Evolutionary conservation across 225 moss, liverwort and hornwort genomes (phyloP).

Genomic region (Asterella californica): DNA sequence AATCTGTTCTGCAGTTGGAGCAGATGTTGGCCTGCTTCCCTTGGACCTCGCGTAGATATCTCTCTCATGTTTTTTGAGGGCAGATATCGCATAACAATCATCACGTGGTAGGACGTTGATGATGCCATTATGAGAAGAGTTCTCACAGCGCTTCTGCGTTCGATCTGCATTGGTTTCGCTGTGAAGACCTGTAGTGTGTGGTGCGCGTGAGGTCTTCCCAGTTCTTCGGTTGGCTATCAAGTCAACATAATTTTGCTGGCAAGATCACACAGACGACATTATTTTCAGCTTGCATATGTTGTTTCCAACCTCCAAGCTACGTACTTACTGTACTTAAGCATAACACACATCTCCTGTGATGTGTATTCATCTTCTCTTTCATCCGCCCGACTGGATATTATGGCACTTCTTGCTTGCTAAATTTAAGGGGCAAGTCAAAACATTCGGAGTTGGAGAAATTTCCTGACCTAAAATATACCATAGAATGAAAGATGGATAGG

Average conservation of each 20-base stretch:
- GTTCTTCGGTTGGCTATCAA: constrained; percentile 31
- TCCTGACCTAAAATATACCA: background rate
- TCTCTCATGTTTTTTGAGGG: constrained; percentile 9
- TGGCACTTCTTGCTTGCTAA: background rate
- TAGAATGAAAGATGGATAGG: no score
- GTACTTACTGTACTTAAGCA: background rate
- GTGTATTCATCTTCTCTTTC: background rate
- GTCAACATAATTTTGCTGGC: constrained; percentile 32
- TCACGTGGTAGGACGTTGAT: constrained; percentile 6
- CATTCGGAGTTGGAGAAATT: background rate
- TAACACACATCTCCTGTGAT: background rate
- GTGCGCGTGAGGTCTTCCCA: constrained; percentile 16
- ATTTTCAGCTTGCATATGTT: background rate
- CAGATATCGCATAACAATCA: constrained; percentile 19
- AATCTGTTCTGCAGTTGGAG: background rate
- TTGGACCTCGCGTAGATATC: constrained; percentile 9
- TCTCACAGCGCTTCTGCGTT: constrained; percentile 12
- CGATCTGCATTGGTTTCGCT: constrained; percentile 11
- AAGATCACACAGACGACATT: background rate
- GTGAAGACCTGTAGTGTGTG: background rate
- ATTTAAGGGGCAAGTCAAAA: background rate
- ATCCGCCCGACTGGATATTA: background rate
- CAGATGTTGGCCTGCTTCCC: constrained; percentile 26
- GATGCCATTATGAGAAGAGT: background rate
- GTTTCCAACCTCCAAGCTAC: background rate